A percentile compares a stretch with the other conserved stretches of the same genome.
These are phyloP conservation scores for Ploettnerulaceae sp. DNA, from an alignment of 2,329 filamentous ascomycete genomes.

Conservation along the genomic window DNA sequence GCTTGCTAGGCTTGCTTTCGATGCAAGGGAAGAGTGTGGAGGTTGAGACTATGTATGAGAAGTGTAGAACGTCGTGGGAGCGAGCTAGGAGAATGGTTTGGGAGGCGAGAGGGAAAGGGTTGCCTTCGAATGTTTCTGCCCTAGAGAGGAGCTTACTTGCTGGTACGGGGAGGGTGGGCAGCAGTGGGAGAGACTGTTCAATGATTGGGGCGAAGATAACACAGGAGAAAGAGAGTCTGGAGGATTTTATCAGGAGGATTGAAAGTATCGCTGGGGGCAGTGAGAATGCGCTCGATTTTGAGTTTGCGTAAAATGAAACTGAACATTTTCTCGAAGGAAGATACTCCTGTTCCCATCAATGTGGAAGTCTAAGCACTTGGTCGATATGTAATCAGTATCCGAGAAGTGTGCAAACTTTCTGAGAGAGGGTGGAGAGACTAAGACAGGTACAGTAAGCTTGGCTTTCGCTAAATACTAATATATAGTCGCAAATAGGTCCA, in stretches of 20 bases:
- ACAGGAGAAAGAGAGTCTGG: slow-evolving; percentile 15
- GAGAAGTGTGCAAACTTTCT: too few relatives aligned
- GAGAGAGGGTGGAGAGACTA: too few relatives aligned
- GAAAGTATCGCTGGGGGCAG: slow-evolving; percentile 11
- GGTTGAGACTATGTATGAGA: slow-evolving; percentile 14
- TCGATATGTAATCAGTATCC: too few relatives aligned
- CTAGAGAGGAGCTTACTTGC: too few relatives aligned
- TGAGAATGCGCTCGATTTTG: background rate
- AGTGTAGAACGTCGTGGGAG: slow-evolving; percentile 12
- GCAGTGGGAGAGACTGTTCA: too few relatives aligned
- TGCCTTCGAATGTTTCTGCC: background rate
- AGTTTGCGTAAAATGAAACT: background rate
- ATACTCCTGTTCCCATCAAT: background rate
- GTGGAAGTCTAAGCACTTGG: too few relatives aligned
- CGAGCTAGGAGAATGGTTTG: slow-evolving; percentile 9
- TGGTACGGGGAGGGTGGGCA: too few relatives aligned
- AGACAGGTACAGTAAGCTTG: background rate
- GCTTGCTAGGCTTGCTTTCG: slow-evolving; percentile 12
- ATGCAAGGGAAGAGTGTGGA: slow-evolving; percentile 11
- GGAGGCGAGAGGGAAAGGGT: slow-evolving; percentile 1
- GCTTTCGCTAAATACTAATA: background rate
- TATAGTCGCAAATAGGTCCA: background rate
- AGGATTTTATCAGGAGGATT: slow-evolving; percentile 20
- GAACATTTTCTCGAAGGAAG: too few relatives aligned
- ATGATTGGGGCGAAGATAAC: background rate